Conservation (phyloP, 2,329 filamentous ascomycete genomes). For the Phyllosticta capitalensis region DNA sequence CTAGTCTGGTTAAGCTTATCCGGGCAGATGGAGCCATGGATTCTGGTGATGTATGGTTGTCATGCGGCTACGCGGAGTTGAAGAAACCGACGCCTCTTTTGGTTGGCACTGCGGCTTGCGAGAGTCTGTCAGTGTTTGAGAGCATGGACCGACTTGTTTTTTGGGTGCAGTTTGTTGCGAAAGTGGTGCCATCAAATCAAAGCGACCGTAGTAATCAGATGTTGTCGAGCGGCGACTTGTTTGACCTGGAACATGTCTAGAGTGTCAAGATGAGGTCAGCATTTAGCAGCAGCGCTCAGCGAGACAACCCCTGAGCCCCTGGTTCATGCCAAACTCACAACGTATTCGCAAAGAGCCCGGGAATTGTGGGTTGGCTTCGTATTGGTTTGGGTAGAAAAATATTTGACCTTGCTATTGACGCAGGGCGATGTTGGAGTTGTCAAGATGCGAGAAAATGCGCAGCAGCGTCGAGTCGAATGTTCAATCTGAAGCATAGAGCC, state of each 20-base stretch:
- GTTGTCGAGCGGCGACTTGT: background rate
- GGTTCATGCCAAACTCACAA: background rate
- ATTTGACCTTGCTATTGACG: background rate
- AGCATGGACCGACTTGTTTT: background rate
- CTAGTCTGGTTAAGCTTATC: background rate
- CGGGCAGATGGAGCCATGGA: background rate
- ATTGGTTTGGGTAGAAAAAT: background rate
- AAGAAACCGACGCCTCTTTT: background rate
- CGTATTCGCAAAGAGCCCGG: background rate
- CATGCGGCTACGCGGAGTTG: background rate
- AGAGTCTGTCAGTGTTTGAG: background rate
- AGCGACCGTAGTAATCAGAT: background rate
- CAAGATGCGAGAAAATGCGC: background rate
- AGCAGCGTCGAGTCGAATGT: background rate
- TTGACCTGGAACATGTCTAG: background rate
- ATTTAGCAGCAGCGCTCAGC: background rate
- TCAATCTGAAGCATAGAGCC: background rate
- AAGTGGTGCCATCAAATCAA: background rate
- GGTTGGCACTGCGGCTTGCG: background rate
- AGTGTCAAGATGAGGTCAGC: background rate
- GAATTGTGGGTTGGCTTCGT: background rate
- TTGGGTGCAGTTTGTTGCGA: background rate
- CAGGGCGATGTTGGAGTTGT: background rate
- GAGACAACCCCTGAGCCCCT: background rate
- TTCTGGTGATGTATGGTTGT: background rate